These are phyloP conservation scores for Heterococcus sp. DNA, from an alignment of 108 stramenopile species.

Conservation along the genomic window DNA sequence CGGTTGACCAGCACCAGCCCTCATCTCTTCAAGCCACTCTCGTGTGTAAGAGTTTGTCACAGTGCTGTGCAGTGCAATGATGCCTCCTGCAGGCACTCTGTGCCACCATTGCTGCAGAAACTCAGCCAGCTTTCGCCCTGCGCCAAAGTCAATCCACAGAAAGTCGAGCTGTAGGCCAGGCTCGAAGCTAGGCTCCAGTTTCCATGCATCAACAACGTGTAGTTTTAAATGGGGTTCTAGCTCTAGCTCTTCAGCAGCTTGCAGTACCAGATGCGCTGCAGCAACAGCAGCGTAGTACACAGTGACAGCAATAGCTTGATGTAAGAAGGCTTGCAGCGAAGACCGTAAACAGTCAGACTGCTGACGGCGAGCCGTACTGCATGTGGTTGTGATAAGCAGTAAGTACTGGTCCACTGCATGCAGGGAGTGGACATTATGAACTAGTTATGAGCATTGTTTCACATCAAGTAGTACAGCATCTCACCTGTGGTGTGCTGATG, in stretches of 20 bases:
- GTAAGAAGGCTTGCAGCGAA: no score
- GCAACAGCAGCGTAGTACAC: no score
- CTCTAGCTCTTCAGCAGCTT: conserved; percentile 65
- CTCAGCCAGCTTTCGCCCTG: conserved; percentile 68
- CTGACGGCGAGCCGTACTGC: no score
- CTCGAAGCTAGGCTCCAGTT: conserved; percentile 34
- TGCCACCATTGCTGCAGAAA: conserved; percentile 49
- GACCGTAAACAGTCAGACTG: no score
- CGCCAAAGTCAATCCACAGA: conserved; percentile 83
- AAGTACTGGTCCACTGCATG: no score
- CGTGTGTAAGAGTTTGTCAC: conserved; percentile 65
- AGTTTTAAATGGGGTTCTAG: conserved; percentile 66
- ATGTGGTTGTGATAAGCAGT: no score
- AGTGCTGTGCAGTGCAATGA: conserved; percentile 71
- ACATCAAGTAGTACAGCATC: no score
- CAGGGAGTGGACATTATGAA: no score
- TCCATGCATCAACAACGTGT: conserved; percentile 68
- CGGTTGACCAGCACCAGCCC: neutral
- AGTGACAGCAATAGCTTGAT: no score
- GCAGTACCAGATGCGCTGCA: conserved; percentile 63
- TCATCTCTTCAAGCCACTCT: neutral
- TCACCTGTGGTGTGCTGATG: conserved; percentile 78
- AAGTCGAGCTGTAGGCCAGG: conserved; percentile 60
- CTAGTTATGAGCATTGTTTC: no score
- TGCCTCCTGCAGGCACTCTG: conserved; percentile 3